Base-by-base conservation (phyloP, 2,329 filamentous ascomycete genomes). In the Beauveria medogensis region DNA sequence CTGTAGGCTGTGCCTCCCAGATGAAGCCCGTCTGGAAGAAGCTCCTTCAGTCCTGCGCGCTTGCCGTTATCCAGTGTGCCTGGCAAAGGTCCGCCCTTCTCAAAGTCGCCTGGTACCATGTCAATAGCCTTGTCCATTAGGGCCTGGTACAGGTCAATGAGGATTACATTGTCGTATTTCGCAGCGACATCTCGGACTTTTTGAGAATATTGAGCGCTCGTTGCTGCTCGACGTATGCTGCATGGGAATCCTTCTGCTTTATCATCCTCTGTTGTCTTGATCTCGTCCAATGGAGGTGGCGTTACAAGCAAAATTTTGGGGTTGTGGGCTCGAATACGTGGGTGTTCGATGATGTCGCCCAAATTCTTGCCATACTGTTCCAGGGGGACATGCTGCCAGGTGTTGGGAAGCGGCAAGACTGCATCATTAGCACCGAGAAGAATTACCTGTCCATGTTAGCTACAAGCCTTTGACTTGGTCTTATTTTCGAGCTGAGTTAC, bases 341-440 rank as follows among this genome's bases (percentile, higher is more conserved):
- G 84, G 72, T 97, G 90, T 3, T 79, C 84, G 68, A 95, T 76
- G 66, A 97, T 91, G 28, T 77, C 78, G 64, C 73, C 79, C 53
- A 96, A 75, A 69, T 96, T 95, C 60, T 81, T 74, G 70, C 83
- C 85, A 77, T 91, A 97, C 63, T 85, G 75, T 1, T 87, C 81
- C n/a, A 96, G 73, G 1, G 90, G 84, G 8, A 97, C 83, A 71
- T 93, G 86, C 73, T 97, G 94, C 10, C 79, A 78, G 55, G 84
- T 85, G 4, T 79, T 78, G 5, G 81, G 78, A 43, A 82, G 76
- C 3, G 85, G 82, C 3, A 95, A 73, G 59, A 86, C 86, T 3
- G 93, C 88, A 73, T 97, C 94, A 71, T 99, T 97, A 67, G 94
- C 91, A 20, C 94, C 94, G 63, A 97, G 86, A 65, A 96, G 87